Conservation (phyloP, 2,329 filamentous ascomycete species). For the Xylariales sp. region DNA sequence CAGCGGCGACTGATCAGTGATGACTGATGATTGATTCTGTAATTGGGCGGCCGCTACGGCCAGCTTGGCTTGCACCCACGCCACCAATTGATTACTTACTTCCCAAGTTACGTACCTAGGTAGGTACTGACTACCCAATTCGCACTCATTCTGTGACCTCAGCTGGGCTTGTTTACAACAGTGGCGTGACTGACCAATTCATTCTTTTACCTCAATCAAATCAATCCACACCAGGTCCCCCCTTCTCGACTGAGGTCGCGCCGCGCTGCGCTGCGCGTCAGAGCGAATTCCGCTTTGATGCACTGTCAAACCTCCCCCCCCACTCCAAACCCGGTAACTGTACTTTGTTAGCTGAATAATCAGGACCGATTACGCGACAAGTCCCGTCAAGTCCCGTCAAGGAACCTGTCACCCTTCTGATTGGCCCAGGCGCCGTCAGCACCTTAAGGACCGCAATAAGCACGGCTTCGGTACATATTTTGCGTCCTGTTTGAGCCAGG, state of each 20-base stretch:
- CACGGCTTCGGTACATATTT: conserved; percentile 1
- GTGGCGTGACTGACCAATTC: conserved; percentile 3
- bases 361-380: conserved; percentile 3
- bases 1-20: no score
- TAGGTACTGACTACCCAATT: no score
- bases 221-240: neutral
- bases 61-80: no score
- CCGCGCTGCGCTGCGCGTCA: neutral
- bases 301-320: neutral
- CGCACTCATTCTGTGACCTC: no score
- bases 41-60: no score
- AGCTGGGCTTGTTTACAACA: neutral
- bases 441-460: neutral
- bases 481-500: neutral
- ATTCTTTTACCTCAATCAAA: neutral
- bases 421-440: conserved; percentile 2
- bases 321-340: neutral
- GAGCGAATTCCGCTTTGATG: neutral
- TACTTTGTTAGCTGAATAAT: conserved; percentile 5
- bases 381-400: neutral
- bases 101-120: no score
- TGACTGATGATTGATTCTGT: no score
- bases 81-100: neutral
- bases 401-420: neutral
- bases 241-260: neutral